Conservation (phyloP, 352 stramenopile genomes). For the Pythium diclinum region DNA sequence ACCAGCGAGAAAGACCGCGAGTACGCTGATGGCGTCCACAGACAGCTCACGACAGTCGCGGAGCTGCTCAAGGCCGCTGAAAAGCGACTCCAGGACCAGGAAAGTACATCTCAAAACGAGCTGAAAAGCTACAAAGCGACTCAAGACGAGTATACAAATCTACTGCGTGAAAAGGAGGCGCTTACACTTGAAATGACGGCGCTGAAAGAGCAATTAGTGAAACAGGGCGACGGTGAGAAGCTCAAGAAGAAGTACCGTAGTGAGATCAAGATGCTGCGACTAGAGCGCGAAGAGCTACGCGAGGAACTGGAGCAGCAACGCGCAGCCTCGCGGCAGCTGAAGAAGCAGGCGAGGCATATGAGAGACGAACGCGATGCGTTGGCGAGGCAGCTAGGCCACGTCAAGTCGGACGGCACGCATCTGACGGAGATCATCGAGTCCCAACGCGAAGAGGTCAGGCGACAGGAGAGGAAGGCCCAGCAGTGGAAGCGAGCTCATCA, state of each 20-base stretch:
- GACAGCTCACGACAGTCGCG: slow-evolving; percentile 54
- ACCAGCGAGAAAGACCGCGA: slow-evolving; percentile 41
- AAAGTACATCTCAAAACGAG: slow-evolving; percentile 28
- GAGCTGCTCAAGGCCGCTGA: slow-evolving; percentile 60
- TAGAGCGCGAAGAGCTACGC: slow-evolving; percentile 13
- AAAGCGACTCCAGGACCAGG: slow-evolving; percentile 41
- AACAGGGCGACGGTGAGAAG: slow-evolving; percentile 15
- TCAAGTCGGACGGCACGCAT: slow-evolving; percentile 41
- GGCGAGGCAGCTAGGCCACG: slow-evolving; percentile 33
- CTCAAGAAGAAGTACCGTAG: slow-evolving; percentile 8
- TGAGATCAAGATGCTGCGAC: slow-evolving; percentile 9
- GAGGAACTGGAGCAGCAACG: slow-evolving; percentile 43
- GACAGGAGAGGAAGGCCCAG: slow-evolving; percentile 29
- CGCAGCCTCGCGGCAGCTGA: slow-evolving; percentile 27
- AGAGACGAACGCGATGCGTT: slow-evolving; percentile 38
- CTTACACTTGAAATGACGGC: slow-evolving; percentile 30
- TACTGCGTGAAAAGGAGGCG: slow-evolving; percentile 25
- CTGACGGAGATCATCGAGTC: slow-evolving; percentile 42
- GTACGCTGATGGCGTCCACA: slow-evolving; percentile 55
- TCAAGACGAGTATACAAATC: slow-evolving; percentile 27
- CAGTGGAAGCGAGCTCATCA: slow-evolving; percentile 28
- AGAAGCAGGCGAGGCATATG: slow-evolving; percentile 36
- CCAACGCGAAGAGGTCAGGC: slow-evolving; percentile 28
- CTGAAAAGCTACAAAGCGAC: slow-evolving; percentile 27
- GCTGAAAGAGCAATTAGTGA: slow-evolving; percentile 24